Base-by-base conservation (phyloP, 345 rosid genomes). In the Camelina hispida region DNA sequence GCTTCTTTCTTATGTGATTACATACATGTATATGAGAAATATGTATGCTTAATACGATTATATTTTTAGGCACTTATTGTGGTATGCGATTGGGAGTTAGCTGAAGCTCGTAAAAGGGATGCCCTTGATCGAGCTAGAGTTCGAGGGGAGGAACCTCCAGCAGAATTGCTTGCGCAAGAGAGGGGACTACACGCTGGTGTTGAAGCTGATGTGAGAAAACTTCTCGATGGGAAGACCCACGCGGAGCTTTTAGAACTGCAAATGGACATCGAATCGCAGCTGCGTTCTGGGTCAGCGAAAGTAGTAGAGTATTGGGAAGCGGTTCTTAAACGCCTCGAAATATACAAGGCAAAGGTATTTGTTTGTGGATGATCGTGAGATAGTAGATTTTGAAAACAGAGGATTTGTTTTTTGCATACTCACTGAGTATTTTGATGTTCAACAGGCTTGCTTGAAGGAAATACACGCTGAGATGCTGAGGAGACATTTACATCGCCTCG, bases 301-400 rank as follows among this genome's bases (percentile, higher is more conserved):
- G 97, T 95, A 8, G 99, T 95, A 12, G 97, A 92, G 82, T 95
- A 91, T 74, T 94, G 98, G 98, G 97, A 94, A 80, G 98, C 91
- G 53, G 86, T 94, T 78, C 86, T 95, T 48, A 92, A 87, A 77
- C 90, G 99, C 54, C 92, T 95, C 34, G 88, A 87, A 65, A 92
- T 90, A 58, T 95, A 90, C 84, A 90, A 90, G 69, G 97, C 97
- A n/a, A 94, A 92, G 95, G 96, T 94, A 88, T 54, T 4, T 66
- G 28, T 71, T 15, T 34, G 55, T 34, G 17, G 20, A 58, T 78
- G 63, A 57, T 14, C 34, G 17, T 43, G 47, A 20, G 52, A 42
- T 67, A 20, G 43, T 20, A 32, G 25, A 48, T 67, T 44, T 55
- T 69, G 28, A 28, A 16, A 59, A 28, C 58, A 38, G 17, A 11